phyloP scores from a whole-genome alignment of 2,329 filamentous ascomycete genomes.

The Exophiala sp. region DNA sequence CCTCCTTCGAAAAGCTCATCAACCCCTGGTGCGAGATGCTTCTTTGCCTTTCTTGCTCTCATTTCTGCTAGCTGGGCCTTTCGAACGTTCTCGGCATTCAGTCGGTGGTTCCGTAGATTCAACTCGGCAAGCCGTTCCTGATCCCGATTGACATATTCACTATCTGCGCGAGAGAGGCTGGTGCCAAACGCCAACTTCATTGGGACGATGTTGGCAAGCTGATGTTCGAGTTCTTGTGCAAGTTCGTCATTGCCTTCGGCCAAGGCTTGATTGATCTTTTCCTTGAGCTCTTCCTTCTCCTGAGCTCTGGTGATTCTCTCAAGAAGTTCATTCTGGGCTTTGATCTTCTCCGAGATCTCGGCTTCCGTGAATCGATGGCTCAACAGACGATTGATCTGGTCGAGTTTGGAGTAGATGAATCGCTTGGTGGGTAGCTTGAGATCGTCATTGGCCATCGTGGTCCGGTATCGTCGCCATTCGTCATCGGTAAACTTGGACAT shows the following conservation, averaged over 20 bases:
- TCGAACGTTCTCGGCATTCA: slow-evolving; percentile 84
- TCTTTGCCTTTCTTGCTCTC: slow-evolving; percentile 48
- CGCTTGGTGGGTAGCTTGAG: slow-evolving; percentile 68
- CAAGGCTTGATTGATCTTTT: slow-evolving; percentile 61
- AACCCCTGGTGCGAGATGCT: slow-evolving; percentile 32
- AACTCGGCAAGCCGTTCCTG: slow-evolving; percentile 77
- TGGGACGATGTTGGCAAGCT: slow-evolving; percentile 42
- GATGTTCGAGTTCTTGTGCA: slow-evolving; percentile 44
- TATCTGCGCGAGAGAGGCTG: slow-evolving; percentile 53
- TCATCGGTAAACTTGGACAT: slow-evolving; percentile 77
- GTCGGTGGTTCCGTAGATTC: slow-evolving; percentile 75
- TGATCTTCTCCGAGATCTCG: slow-evolving; percentile 74
- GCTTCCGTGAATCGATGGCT: slow-evolving; percentile 75
- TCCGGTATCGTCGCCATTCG: slow-evolving; percentile 77
- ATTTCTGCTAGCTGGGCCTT: slow-evolving; percentile 82
- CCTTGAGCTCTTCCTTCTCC: slow-evolving; percentile 62
- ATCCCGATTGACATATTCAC: slow-evolving; percentile 49
- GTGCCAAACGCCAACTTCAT: slow-evolving; percentile 71
- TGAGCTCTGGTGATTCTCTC: slow-evolving; percentile 57
- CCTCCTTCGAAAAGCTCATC: slow-evolving; percentile 46
- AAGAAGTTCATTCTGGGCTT: slow-evolving; percentile 62
- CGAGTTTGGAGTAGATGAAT: slow-evolving; percentile 63
- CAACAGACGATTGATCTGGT: slow-evolving; percentile 72
- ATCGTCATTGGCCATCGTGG: slow-evolving; percentile 65
- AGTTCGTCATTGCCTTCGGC: slow-evolving; percentile 57